phyloP scores from a whole-genome alignment of 2,329 filamentous ascomycete genomes.

The Lomentospora prolificans region DNA sequence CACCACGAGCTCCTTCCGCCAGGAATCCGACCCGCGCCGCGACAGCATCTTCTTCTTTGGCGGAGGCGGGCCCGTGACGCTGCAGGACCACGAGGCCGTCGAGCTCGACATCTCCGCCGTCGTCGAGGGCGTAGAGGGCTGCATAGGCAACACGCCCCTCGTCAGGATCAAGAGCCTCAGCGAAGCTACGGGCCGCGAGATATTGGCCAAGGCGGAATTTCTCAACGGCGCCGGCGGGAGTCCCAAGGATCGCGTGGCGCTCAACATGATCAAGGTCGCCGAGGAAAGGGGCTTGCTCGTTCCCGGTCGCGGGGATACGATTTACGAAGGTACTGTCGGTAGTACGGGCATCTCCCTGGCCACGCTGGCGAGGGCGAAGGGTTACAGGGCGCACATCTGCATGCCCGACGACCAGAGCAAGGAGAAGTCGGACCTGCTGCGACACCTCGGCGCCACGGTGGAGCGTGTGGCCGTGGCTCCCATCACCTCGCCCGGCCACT shows the following conservation, averaged over 20 bases:
- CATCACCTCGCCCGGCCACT: slow-evolving; percentile 88
- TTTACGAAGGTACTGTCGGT: slow-evolving; percentile 95
- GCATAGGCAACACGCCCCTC: slow-evolving; percentile 88
- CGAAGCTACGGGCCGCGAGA: slow-evolving; percentile 75
- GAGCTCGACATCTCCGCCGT: slow-evolving; percentile 25
- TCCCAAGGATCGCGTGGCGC: slow-evolving; percentile 89
- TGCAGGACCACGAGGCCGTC: slow-evolving; percentile 44
- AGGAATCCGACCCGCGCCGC: slow-evolving; percentile 18
- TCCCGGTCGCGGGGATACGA: slow-evolving; percentile 78
- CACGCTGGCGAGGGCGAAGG: slow-evolving; percentile 74
- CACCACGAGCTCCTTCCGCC: slow-evolving; percentile 9
- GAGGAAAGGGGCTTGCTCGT: slow-evolving; percentile 67
- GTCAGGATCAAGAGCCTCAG: slow-evolving; percentile 79
- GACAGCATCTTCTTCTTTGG: slow-evolving; percentile 29
- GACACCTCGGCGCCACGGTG: slow-evolving; percentile 84
- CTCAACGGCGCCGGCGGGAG: slow-evolving; percentile 90
- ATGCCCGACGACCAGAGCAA: slow-evolving; percentile 87
- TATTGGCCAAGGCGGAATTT: slow-evolving; percentile 92
- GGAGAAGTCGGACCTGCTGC: slow-evolving; percentile 83
- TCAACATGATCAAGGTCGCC: slow-evolving; percentile 77
- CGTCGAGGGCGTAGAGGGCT: slow-evolving; percentile 74
- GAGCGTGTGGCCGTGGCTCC: slow-evolving; percentile 84
- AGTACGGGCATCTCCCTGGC: slow-evolving; percentile 94
- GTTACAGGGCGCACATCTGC: slow-evolving; percentile 90
- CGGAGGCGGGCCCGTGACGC: slow-evolving; percentile 13